These are phyloP conservation scores for Podila epigama DNA, from an alignment of 192 early-diverging fungal species.

Conservation along the genomic window DNA sequence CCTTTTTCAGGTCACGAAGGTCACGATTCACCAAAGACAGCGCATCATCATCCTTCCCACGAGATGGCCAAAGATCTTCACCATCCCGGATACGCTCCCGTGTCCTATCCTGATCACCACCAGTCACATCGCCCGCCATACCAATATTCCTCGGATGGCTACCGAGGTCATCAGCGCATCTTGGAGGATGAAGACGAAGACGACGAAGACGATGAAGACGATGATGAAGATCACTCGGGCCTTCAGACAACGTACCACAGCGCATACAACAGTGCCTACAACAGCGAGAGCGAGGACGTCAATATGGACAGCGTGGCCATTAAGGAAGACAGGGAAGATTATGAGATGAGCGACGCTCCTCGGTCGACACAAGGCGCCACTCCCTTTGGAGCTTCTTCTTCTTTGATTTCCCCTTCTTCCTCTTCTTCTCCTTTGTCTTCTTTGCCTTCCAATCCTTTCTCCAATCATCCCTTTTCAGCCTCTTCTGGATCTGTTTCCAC, in stretches of 20 bases:
- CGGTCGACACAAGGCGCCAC: conserved; percentile 13
- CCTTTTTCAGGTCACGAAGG: neutral
- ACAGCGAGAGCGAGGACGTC: conserved; percentile 42
- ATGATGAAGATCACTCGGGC: conserved; percentile 26
- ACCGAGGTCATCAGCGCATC: conserved; percentile 17
- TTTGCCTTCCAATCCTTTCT: too few relatives aligned
- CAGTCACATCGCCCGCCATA: neutral
- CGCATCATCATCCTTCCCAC: conserved; percentile 1
- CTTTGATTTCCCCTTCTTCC: conserved; percentile 10
- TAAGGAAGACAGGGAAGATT: conserved; percentile 29
- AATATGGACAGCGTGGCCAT: conserved; percentile 36
- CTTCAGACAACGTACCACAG: conserved; percentile 24
- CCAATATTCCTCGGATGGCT: conserved; percentile 1
- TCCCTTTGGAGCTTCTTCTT: too few relatives aligned
- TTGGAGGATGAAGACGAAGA: conserved; percentile 23
- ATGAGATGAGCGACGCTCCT: conserved; percentile 35
- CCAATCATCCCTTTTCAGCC: too few relatives aligned
- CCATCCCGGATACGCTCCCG: neutral
- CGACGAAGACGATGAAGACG: conserved; percentile 28
- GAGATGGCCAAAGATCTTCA: neutral
- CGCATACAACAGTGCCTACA: conserved; percentile 43
- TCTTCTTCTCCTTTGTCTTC: too few relatives aligned
- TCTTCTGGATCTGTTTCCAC: neutral
- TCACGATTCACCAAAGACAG: too few relatives aligned
- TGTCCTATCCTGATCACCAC: neutral